Base-by-base conservation (phyloP, 1,284 basidiomycete genomes). In the Phellopilus nigrolimitatus region DNA sequence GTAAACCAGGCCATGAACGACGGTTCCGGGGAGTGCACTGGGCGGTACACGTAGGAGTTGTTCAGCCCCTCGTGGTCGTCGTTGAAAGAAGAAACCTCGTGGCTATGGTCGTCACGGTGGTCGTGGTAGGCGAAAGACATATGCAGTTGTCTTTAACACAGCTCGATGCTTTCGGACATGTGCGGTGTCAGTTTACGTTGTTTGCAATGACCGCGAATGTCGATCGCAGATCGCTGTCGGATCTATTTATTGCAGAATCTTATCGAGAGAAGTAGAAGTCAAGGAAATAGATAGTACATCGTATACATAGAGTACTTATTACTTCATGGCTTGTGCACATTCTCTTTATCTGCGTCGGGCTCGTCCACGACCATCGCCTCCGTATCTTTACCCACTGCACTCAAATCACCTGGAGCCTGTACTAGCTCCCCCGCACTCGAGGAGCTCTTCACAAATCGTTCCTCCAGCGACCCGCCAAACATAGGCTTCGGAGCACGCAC, bases 371-470 rank as follows among this genome's bases (percentile, higher is more conserved):
- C 67, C 63, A 73, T 73, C 53, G 69, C 67, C 4, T 68, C 66
- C 19, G 64, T 65, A 31, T 59, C 58, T 28, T 52, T 59, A 40
- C 50, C 39, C 12, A 47, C 44, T 10, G 30, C 39, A 51, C 52
- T 43, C 47, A 51, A 54, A 41, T 54, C 49, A 53, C 47, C 49
- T 45, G 48, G 37, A 57, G 42, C 40, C 58, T 49, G 21, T 56
- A 54, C 12, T 42, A 57, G 22, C 46, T 54, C 49, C 51, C 22
- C 28, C 34, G 34, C 22, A 10, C 36, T 37, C 22, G 48, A 40
- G n/a, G 39, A 34, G 21, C 38, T 43, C 60, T 74, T 83, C 13
- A 87, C 77, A 59, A 89, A 89, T 43, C 86, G 73, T 53, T 81
- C 72, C 54, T 78, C 76, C 51, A 88, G 66, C 51, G 56, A 47